Base-by-base conservation (phyloP, 768 basidiomycete genomes). In the Tremella yokohamensis region DNA sequence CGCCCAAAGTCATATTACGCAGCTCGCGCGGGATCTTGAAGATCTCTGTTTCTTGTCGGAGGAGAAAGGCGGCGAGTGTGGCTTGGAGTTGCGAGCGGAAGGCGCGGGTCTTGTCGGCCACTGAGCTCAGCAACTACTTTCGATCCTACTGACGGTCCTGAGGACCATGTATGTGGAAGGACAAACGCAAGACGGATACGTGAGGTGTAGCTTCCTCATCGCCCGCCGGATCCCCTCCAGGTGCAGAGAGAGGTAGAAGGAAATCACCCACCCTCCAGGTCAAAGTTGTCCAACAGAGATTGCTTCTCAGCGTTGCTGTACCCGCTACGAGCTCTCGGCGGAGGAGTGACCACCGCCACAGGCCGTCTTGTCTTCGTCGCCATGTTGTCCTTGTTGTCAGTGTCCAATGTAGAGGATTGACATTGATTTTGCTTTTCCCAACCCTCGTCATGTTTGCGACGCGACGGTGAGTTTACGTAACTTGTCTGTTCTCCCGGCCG, bases 11-110 rank as follows among this genome's bases (percentile, higher is more conserved):
- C 66, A 76, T 62, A 4, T 49, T 56, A 3, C 71, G 58, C 2
- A 76, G 40, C 39, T 73, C 69, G 34, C 64, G 56, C 1, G 77
- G 77, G 52, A 78, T 74, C n/a, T 60, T 52, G 24, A 70, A 37
- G 49, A 78, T 68, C 56, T 75, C 77, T 11, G 73, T 68, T 47
- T 69, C 71, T 61, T 75, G 71, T 8, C 77, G 70, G 15, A 71
- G 56, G 13, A 56, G 19, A 54, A 78, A 76, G 11, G 75, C 70
- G 7, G 57, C 47, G 19, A 77, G 60, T 13, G 68, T 62, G n/a
- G 62, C 61, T 7, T 61, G 26, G 13, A 76, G 66, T n/a, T 65
- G 40, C 0, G 62, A 58, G 1, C 57, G 40, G 58, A 77, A 76
- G 16, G 50, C 57, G 19, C 63, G 50, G 12, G 72, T 70, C 47